Conservation (phyloP, 2,329 filamentous ascomycete species). For the Raffaelea arxii region DNA sequence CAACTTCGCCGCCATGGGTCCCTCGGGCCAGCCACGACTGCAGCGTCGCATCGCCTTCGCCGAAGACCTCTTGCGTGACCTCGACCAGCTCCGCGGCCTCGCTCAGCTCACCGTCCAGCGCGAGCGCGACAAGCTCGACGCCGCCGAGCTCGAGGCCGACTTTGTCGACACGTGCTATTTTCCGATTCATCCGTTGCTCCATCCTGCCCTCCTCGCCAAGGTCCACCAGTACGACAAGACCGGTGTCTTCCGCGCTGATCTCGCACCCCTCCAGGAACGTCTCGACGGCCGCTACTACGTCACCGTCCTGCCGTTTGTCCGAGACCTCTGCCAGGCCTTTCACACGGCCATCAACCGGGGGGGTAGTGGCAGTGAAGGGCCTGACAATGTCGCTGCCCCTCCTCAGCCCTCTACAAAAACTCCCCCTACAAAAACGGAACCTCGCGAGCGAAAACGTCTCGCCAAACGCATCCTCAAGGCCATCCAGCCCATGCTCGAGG, state of each 20-base stretch:
- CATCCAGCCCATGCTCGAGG: constrained; percentile 67
- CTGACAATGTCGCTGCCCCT: neutral
- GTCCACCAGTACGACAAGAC: constrained; percentile 63
- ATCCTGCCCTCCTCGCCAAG: constrained; percentile 69
- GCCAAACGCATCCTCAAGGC: constrained; percentile 83
- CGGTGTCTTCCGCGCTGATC: constrained; percentile 44
- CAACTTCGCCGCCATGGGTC: constrained; percentile 93
- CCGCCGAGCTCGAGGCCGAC: constrained; percentile 63
- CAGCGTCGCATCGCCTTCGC: constrained; percentile 83
- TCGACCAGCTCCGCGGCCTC: constrained; percentile 64
- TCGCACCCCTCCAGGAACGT: constrained; percentile 38
- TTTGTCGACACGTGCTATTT: constrained; percentile 90
- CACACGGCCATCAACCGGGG: constrained; percentile 36
- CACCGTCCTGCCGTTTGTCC: constrained; percentile 45
- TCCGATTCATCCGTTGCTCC: constrained; percentile 67
- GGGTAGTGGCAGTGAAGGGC: neutral
- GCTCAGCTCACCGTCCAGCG: constrained; percentile 63
- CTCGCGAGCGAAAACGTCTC: constrained; percentile 73
- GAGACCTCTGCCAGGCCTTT: constrained; percentile 47
- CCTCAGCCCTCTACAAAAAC: neutral
- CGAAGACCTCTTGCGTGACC: constrained; percentile 61
- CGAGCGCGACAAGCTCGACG: constrained; percentile 68
- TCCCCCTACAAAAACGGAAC: constrained; percentile 42
- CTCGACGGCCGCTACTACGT: constrained; percentile 50
- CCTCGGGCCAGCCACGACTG: constrained; percentile 67